Evolutionary conservation across 345 rosid genomes (phyloP).

Genomic region (Theobroma cacao): DNA sequence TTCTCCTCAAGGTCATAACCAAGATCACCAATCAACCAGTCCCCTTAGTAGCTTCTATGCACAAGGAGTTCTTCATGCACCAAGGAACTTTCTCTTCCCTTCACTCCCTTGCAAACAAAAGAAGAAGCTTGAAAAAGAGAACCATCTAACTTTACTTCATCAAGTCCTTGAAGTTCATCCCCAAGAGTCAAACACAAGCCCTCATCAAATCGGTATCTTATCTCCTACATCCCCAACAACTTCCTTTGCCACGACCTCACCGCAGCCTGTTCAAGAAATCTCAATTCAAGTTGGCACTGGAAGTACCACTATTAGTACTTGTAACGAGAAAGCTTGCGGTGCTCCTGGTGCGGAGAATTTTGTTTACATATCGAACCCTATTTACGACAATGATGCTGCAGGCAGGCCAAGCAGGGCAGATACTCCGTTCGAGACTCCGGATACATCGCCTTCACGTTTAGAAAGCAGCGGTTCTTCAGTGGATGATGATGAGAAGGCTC

Average conservation of each 20-base stretch:
- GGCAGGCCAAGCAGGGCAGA: slow-evolving; percentile 26
- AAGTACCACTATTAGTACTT: not conserved
- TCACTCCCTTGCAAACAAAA: slow-evolving; percentile 20
- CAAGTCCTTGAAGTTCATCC: slow-evolving; percentile 22
- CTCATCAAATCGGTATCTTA: slow-evolving; percentile 32
- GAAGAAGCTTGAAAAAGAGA: slow-evolving; percentile 3
- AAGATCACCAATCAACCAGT: slow-evolving; percentile 22
- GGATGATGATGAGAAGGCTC: slow-evolving; percentile 30
- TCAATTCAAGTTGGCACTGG: slow-evolving; percentile 4
- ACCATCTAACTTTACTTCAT: slow-evolving; percentile 18
- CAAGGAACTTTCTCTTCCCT: slow-evolving; percentile 53
- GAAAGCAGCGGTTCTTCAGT: slow-evolving; percentile 35
- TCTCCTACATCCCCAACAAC: slow-evolving; percentile 28
- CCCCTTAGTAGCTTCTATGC: slow-evolving; percentile 48
- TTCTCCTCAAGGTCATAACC: slow-evolving; percentile 22
- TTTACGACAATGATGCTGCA: slow-evolving; percentile 49
- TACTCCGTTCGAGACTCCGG: slow-evolving; percentile 82
- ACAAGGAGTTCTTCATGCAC: slow-evolving; percentile 69
- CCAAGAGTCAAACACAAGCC: slow-evolving; percentile 29
- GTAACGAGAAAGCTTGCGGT: slow-evolving; percentile 18
- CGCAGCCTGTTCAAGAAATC: slow-evolving; percentile 26
- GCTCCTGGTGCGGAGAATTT: slow-evolving; percentile 30
- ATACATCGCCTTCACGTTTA: slow-evolving; percentile 70
- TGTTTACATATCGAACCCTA: slow-evolving; percentile 86
- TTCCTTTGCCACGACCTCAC: slow-evolving; percentile 1